Evolutionary conservation across 257 asterid species (phyloP).

Genomic region (Handroanthus guayacan): DNA sequence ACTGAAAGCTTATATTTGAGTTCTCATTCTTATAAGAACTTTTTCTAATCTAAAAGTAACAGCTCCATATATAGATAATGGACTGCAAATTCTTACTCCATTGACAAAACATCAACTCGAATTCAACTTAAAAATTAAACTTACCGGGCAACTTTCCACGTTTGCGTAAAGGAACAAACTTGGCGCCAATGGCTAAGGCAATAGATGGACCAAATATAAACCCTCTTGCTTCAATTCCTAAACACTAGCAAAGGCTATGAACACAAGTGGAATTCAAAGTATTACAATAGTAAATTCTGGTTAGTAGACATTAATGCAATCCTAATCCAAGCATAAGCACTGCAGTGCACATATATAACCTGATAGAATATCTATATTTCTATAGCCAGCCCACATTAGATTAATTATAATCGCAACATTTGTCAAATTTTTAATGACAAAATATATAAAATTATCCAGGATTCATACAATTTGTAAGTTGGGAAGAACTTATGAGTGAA

Average conservation of each 20-base stretch:
- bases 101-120: too few relatives aligned
- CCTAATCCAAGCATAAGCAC: neutral
- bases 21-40: too few relatives aligned
- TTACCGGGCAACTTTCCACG: constrained; percentile 85
- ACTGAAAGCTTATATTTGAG: too few relatives aligned
- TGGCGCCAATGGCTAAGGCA: constrained; percentile 87
- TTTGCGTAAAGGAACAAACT: constrained; percentile 79
- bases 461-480: constrained; percentile 10
- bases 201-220: constrained; percentile 83
- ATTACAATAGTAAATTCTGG: neutral
- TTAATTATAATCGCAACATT: neutral
- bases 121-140: neutral
- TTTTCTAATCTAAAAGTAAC: too few relatives aligned
- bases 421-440: constrained; percentile 15
- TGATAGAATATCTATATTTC: too few relatives aligned
- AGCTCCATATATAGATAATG: too few relatives aligned
- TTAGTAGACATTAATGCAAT: neutral
- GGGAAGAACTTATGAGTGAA: neutral
- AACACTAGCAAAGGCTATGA: neutral
- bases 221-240: constrained; percentile 90
- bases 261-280: neutral
- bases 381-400: constrained; percentile 8
- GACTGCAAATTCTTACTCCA: too few relatives aligned
- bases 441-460: neutral
- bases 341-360: neutral